A percentile compares a stretch with the other conserved stretches of the same genome.
Conservation (phyloP, 495 filamentous ascomycete species). For the Articulospora tetracladia region DNA sequence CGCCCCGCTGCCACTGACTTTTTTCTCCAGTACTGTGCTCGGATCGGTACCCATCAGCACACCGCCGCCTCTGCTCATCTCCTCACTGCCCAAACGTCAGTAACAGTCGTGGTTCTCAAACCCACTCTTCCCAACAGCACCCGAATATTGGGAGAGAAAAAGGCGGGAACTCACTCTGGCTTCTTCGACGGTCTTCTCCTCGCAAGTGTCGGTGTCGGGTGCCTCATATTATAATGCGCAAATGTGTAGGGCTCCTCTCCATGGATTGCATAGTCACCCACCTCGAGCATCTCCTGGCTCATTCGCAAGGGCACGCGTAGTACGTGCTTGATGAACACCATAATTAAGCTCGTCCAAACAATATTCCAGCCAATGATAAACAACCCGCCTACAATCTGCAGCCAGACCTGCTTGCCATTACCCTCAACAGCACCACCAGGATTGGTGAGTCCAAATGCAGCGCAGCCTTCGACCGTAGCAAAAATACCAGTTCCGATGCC, state of each 20-base stretch:
- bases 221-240: constrained; percentile 26
- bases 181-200: constrained; percentile 1
- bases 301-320: constrained; percentile 45
- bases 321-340: constrained; percentile 53
- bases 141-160: too few species aligned
- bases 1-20: neutral
- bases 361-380: constrained; percentile 55
- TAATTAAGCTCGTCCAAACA: constrained; percentile 49
- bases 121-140: too few species aligned
- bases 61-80: neutral
- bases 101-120: too few species aligned
- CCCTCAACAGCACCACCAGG: constrained; percentile 49
- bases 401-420: constrained; percentile 49
- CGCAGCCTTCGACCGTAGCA: constrained; percentile 45
- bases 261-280: constrained; percentile 50
- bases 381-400: constrained; percentile 49
- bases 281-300: constrained; percentile 39
- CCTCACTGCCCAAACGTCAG: too few species aligned
- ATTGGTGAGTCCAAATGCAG: constrained; percentile 44
- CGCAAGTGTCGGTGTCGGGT: constrained; percentile 9
- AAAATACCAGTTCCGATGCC: constrained; percentile 52
- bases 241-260: constrained; percentile 48
- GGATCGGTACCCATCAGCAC: constrained; percentile 15
- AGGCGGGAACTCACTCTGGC: too few species aligned
- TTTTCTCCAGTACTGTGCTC: neutral